Percentiles rank a stretch among this genome's conserved stretches.
Conservation (phyloP, 345 rosid species). For the Geranium brycei region DNA sequence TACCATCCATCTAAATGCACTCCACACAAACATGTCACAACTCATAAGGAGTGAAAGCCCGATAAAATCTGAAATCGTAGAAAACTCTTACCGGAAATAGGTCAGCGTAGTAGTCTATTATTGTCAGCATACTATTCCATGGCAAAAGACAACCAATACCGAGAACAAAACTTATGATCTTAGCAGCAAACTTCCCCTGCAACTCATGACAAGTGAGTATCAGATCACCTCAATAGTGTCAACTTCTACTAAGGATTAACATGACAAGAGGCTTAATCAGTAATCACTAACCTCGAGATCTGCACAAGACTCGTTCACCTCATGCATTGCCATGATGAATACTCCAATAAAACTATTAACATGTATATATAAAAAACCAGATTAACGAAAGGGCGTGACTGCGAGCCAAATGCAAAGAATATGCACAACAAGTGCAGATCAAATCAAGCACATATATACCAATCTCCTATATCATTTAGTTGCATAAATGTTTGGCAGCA, state of each 20-base stretch:
- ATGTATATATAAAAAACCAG: no score
- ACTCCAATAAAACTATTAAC: slow-evolving; percentile 1
- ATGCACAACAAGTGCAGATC: no score
- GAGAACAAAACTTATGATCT: slow-evolving; percentile 59
- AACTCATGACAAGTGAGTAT: not conserved
- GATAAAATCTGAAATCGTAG: no score
- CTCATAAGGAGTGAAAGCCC: not conserved
- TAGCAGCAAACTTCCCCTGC: slow-evolving; percentile 61
- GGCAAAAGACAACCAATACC: slow-evolving; percentile 73
- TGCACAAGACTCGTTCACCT: slow-evolving; percentile 11
- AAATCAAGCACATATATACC: no score
- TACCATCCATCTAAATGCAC: no score
- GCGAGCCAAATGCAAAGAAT: no score
- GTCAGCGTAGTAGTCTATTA: slow-evolving; percentile 48
- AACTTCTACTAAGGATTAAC: not conserved
- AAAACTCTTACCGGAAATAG: slow-evolving; percentile 48
- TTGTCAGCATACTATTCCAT: slow-evolving; percentile 79
- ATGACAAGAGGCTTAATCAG: not conserved
- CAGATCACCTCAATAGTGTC: not conserved
- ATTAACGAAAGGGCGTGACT: no score
- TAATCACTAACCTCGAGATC: slow-evolving; percentile 24
- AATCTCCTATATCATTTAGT: no score
- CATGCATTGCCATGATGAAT: slow-evolving; percentile 12
- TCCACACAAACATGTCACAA: no score
- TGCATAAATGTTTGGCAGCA: no score